Evolutionary conservation across 441 rosid species (phyloP), one percentile per base, ranked within the genome.

Genomic region (Oxalis stricta): DNA sequence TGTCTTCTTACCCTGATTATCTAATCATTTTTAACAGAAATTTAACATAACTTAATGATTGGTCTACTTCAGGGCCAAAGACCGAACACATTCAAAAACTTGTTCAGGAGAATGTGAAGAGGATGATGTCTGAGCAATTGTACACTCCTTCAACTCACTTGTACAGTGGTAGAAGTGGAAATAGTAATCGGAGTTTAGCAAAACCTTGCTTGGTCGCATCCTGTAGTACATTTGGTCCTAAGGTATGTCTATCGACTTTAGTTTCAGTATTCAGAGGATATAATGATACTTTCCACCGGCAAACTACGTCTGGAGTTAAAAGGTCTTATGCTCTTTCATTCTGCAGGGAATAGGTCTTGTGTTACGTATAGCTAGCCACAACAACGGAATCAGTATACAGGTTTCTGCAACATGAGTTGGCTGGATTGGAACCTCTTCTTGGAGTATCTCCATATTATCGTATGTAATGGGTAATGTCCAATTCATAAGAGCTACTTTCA

Each of bases 341-440:
- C 12, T 59, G 29, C 70, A 91, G 99, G 95, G 79, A 47, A 60
- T 54, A 12, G 96, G 96, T 31, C 37, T 74, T 38, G 76, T 88
- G 10, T 69, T 76, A 41, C 79, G 96, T 28, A 46, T 91, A 39
- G 95, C 85, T 54, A n/a, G 77, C 96, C 10, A 65, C 50, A 46
- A 79, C 85, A 5, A 84, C 96, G 1, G 99, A 91, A 55, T 70
- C 86, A n/a, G 95, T 82, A 5, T 84, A 86, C 70, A 73, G 66
- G 18, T 86, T 91, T 62, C 64, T 91, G 60, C 68, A 66, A 50
- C 66, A 71, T 49, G 72, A 76, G 20, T 44, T 86, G 68, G 64
- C 72, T 41, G 68, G 56, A 38, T 24, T 91, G 64, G 79, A 83
- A 64, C 68, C 79, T 15, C 36, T 81, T 38, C 67, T 91, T 44